Conservation (phyloP, 768 basidiomycete genomes). For the Leucocoprinus birnbaumii region DNA sequence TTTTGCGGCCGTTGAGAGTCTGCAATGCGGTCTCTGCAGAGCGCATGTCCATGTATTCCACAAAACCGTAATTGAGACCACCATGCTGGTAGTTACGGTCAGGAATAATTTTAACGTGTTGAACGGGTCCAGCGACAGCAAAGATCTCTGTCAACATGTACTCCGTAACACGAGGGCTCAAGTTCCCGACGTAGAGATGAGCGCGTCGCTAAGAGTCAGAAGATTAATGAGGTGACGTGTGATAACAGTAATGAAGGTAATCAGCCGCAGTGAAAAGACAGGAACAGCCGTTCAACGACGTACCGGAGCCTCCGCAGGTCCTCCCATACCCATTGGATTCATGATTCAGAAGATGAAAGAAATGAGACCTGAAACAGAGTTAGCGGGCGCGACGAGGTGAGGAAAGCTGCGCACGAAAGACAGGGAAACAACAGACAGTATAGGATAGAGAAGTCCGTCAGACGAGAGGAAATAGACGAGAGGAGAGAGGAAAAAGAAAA, state of each 20-base stretch:
- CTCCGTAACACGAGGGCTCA: conserved; percentile 96
- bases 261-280: conserved; percentile 24
- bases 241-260: conserved; percentile 18
- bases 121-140: conserved; percentile 94
- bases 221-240: conserved; percentile 19
- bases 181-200: conserved; percentile 98
- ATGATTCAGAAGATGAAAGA: conserved; percentile 60
- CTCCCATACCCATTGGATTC: conserved; percentile 74
- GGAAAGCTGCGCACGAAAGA: conserved; percentile 45
- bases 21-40: conserved; percentile 98
- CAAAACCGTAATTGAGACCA: conserved; percentile 98
- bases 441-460: conserved; percentile 57
- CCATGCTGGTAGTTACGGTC: conserved; percentile 99
- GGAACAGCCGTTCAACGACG: conserved; percentile 30
- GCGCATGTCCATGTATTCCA: conserved; percentile 98
- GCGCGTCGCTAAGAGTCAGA: conserved; percentile 68
- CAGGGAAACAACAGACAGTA: conserved; percentile 46
- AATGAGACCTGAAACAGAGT: conserved; percentile 41
- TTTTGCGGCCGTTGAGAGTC: conserved; percentile 98
- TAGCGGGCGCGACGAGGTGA: conserved; percentile 5
- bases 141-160: conserved; percentile 99
- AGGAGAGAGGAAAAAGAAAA: conserved; percentile 45
- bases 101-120: conserved; percentile 99
- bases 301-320: conserved; percentile 77
- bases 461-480: conserved; percentile 47